Percentiles rank a stretch among this genome's conserved stretches.
Evolutionary conservation across 352 stramenopile genomes (phyloP).

Genomic region (Blastocystis sp.): DNA sequence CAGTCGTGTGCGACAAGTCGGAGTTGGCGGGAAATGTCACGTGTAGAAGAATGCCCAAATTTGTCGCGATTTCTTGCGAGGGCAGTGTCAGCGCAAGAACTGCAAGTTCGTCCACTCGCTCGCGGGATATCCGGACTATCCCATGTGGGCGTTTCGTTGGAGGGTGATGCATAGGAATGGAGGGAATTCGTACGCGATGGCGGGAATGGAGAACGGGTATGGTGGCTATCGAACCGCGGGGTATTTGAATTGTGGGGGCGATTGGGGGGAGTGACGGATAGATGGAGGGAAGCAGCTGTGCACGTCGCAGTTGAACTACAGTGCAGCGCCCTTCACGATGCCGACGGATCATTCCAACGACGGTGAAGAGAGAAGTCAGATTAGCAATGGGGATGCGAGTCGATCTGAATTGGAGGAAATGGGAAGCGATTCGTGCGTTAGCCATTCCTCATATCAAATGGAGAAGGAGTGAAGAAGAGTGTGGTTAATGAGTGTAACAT

Average conservation of each 20-base stretch:
- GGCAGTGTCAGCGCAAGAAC: slow-evolving; percentile 68
- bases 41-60: slow-evolving; percentile 43
- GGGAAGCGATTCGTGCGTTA: not conserved
- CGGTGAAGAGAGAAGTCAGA: not conserved
- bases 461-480: not conserved
- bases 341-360: not conserved
- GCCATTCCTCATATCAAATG: not conserved
- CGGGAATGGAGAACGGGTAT: no score
- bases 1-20: not conserved
- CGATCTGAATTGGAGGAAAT: not conserved
- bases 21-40: not conserved
- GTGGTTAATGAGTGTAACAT: not conserved
- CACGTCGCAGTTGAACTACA: not conserved
- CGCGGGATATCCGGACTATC: not conserved
- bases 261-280: not conserved
- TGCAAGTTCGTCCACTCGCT: slow-evolving; percentile 68
- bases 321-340: not conserved
- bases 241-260: not conserved
- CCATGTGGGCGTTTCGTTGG: not conserved
- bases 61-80: slow-evolving; percentile 70
- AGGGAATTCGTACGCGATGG: not conserved
- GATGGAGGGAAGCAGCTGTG: not conserved
- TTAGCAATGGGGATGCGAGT: not conserved
- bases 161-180: not conserved
- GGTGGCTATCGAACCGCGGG: not conserved